Conservation (phyloP, 441 rosid genomes). For the Adansonia gregorii region DNA sequence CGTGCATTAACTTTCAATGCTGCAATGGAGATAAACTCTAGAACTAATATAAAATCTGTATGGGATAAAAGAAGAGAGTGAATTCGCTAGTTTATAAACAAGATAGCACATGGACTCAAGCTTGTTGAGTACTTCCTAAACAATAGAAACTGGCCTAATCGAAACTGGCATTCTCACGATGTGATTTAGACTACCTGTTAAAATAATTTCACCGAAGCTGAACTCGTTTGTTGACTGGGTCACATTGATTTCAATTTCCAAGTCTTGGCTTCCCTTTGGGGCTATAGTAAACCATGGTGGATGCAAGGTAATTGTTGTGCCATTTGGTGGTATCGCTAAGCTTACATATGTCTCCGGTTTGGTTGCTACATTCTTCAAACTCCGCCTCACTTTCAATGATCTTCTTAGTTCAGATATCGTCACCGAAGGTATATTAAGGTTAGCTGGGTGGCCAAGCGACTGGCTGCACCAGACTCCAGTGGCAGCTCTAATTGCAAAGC, state of each 20-base stretch:
- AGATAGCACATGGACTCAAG: background rate
- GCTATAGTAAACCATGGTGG: conserved; percentile 71
- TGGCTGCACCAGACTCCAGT: conserved; percentile 59
- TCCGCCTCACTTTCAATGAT: conserved; percentile 49
- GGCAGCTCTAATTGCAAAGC: conserved; percentile 26
- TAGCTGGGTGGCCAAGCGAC: conserved; percentile 55
- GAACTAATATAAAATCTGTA: background rate
- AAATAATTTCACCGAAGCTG: conserved; percentile 76
- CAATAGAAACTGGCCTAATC: conserved; percentile 46
- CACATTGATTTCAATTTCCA: conserved; percentile 57
- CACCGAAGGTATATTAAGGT: conserved; percentile 80
- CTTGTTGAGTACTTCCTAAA: background rate
- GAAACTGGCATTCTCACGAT: conserved; percentile 69
- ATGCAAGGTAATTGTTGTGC: conserved; percentile 52
- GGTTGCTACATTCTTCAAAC: conserved; percentile 59
- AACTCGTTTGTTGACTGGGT: conserved; percentile 44
- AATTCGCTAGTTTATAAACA: background rate
- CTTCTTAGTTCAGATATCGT: conserved; percentile 59
- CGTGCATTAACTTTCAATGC: background rate
- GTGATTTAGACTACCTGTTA: conserved; percentile 73
- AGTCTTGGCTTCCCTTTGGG: conserved; percentile 51
- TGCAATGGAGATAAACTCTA: background rate
- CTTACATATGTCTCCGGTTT: conserved; percentile 58
- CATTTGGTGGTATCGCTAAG: conserved; percentile 65
- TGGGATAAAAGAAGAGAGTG: background rate